Base-by-base conservation (phyloP, 768 basidiomycete species). In the Hydnum rufescens region DNA sequence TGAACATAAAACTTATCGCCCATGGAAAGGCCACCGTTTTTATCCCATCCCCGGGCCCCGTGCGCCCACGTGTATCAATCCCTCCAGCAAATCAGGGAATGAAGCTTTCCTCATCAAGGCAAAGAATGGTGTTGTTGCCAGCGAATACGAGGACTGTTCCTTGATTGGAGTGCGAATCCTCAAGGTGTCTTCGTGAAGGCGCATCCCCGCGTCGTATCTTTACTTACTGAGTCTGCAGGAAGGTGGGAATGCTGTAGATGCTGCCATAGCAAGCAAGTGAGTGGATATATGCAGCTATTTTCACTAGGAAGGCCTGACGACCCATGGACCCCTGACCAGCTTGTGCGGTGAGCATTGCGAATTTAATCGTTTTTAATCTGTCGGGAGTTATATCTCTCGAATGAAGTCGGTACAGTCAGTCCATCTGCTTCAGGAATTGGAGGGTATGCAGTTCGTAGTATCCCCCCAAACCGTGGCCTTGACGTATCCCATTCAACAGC, bases 191-290 rank as follows among this genome's bases (percentile, higher is more conserved):
- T 26, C 19, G 18, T 26, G 4, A 25, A 4, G 32, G 22, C 22
- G 8, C 51, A 36, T 5, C 25, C 26, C n/a, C 25, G 29, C 36
- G 19, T 29, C 16, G 16, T 4, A 30, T n/a, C 19, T 16, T 1
- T 47, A 13, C 26, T 18, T 34, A 32, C 32, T 26, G 23, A 31
- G 4, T 4, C 23, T 60, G 2, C 57, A 66, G 29, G 74, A 76
- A 4, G 90, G 89, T 26, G 93, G 93, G 18, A 92, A 84, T 60
- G 90, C 92, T 0, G 76, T 93, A 16, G 93, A 97, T 58, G 80
- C 93, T 0, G 82, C 78, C 0, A 77, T 96, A 51, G 75, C 78
- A 16, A 25, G 13, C 13, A 47, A 47, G 44, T 47, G 25, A 13
- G 44, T 47, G 13, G 13, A 8, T 47, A 1, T 25, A 16, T 26